A percentile compares a stretch with the other conserved stretches of the same genome.
Evolutionary conservation across 192 early-diverging fungal genomes (phyloP).

Genomic region (Endogone sp.): DNA sequence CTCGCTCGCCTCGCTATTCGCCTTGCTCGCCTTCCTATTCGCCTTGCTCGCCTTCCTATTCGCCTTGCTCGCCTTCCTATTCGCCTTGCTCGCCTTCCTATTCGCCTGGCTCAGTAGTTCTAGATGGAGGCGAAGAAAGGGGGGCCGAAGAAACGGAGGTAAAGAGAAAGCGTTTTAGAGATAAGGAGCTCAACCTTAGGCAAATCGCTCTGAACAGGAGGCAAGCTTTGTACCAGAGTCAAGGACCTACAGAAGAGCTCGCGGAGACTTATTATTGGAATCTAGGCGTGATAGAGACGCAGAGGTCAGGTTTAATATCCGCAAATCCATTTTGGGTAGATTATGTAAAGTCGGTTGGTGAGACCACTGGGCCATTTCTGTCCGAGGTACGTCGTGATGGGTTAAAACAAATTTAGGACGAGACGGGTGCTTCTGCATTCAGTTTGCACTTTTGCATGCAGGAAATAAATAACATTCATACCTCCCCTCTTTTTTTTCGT

Average conservation of each 20-base stretch:
- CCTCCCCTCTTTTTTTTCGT: not conserved
- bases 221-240: slow-evolving; percentile 1
- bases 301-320: not conserved
- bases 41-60: too few relatives aligned
- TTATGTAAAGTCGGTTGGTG: slow-evolving; percentile 27
- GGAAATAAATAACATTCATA: too few relatives aligned
- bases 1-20: too few relatives aligned
- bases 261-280: slow-evolving; percentile 34
- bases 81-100: too few relatives aligned
- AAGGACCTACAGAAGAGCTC: slow-evolving; percentile 32
- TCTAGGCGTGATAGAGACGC: not conserved
- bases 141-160: slow-evolving; percentile 5
- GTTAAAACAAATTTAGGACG: not conserved
- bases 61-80: too few relatives aligned
- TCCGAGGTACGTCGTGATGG: slow-evolving; percentile 26
- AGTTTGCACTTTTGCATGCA: too few relatives aligned
- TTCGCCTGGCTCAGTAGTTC: too few relatives aligned
- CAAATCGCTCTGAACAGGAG: not conserved
- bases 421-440: too few relatives aligned
- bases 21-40: too few relatives aligned
- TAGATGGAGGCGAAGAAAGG: not conserved
- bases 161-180: not conserved
- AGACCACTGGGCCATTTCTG: slow-evolving; percentile 27
- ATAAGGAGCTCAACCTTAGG: slow-evolving; percentile 1
- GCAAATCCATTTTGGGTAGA: slow-evolving; percentile 44